These are phyloP conservation scores for Cichorium intybus DNA, from an alignment of 140 eudicot genomes.

Conservation along the genomic window DNA sequence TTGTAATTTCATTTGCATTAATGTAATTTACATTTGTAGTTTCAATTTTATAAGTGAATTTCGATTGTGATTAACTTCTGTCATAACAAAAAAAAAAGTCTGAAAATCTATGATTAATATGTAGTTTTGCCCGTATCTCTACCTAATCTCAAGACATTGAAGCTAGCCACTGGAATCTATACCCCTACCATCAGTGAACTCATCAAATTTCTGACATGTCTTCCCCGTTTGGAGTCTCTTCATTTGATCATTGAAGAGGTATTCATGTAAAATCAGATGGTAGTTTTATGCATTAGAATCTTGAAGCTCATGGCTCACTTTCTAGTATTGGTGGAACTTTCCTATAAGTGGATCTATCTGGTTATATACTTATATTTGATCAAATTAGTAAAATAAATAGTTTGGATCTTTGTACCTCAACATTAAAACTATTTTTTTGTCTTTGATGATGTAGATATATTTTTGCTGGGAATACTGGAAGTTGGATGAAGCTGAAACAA, in stretches of 20 bases:
- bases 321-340: too few relatives aligned
- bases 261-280: not conserved
- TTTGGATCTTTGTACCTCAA: not conserved
- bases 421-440: not conserved
- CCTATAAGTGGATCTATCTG: too few relatives aligned
- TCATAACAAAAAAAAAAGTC: too few relatives aligned
- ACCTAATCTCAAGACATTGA: slow-evolving; percentile 18
- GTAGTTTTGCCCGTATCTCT: not conserved
- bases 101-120: not conserved
- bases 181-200: not conserved
- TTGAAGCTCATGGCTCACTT: not conserved
- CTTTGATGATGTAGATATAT: not conserved
- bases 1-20: too few relatives aligned
- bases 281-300: too few relatives aligned
- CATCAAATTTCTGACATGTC: not conserved
- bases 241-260: not conserved
- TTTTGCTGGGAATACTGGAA: not conserved
- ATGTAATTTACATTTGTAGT: too few relatives aligned
- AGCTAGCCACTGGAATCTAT: not conserved
- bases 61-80: too few relatives aligned
- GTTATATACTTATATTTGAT: too few relatives aligned
- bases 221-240: not conserved
- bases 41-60: too few relatives aligned
- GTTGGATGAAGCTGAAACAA: not conserved
- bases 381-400: too few relatives aligned